Conservation (phyloP, 208 protist species). For the Spongospora subterranea region DNA sequence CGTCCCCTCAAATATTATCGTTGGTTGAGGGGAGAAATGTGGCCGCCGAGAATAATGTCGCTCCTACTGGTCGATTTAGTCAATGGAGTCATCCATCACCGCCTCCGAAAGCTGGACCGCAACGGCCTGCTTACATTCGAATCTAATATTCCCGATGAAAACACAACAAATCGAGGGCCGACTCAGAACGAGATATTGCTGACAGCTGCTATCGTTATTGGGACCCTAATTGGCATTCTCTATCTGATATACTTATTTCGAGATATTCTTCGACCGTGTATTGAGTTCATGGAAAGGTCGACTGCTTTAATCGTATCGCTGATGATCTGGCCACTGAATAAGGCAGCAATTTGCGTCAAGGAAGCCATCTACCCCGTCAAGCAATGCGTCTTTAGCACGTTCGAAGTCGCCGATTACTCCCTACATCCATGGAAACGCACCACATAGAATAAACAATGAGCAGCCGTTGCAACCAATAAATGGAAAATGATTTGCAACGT, state of each 20-base stretch:
- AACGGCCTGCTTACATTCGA: too few relatives aligned
- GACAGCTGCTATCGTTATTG: neutral
- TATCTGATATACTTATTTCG: slow-evolving; percentile 9
- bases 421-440: slow-evolving; percentile 50
- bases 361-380: slow-evolving; percentile 46
- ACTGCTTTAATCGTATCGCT: neutral
- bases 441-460: slow-evolving; percentile 23
- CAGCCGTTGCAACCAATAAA: too few relatives aligned
- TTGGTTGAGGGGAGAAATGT: too few relatives aligned
- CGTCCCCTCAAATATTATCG: too few relatives aligned
- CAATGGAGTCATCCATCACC: too few relatives aligned
- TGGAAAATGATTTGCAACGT: too few relatives aligned
- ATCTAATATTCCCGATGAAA: too few relatives aligned
- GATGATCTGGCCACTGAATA: slow-evolving; percentile 12
- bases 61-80: too few relatives aligned
- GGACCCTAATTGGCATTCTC: neutral
- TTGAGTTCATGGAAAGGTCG: neutral
- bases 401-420: slow-evolving; percentile 3
- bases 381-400: neutral
- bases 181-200: slow-evolving; percentile 32
- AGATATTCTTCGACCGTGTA: slow-evolving; percentile 23
- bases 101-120: too few relatives aligned
- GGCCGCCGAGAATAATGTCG: too few relatives aligned
- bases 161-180: neutral
- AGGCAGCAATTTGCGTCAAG: neutral